These are phyloP conservation scores for Eragrostis nindensis DNA, from an alignment of 176 grass and related monocot genomes.

Conservation along the genomic window DNA sequence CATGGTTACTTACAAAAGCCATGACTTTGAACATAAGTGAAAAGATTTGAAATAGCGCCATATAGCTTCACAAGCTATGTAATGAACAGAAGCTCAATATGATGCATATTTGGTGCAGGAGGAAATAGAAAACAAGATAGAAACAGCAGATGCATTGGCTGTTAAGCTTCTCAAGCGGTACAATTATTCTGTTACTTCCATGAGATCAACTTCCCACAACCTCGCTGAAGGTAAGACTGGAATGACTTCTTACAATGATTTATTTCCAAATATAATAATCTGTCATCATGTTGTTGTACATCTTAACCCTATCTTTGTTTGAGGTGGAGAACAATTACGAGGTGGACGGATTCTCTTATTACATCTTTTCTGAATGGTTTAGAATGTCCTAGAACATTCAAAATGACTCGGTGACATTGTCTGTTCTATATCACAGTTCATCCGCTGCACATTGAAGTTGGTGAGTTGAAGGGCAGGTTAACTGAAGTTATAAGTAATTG, in stretches of 20 bases:
- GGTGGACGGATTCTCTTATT: background rate
- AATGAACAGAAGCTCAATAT: constrained; percentile 2
- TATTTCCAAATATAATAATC: background rate
- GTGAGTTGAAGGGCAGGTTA: constrained; percentile 88
- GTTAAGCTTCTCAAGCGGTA: constrained; percentile 86
- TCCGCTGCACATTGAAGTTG: constrained; percentile 86
- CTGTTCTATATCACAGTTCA: constrained; percentile 48
- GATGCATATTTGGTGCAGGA: constrained; percentile 55
- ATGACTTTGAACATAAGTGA: constrained; percentile 8
- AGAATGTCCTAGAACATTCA: background rate
- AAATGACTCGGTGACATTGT: constrained; percentile 23
- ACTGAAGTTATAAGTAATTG: constrained; percentile 92
- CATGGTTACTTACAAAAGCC: background rate
- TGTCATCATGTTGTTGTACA: background rate
- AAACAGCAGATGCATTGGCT: constrained; percentile 84
- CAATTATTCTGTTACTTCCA: constrained; percentile 75
- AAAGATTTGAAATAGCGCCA: background rate
- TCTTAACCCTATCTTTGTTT: background rate
- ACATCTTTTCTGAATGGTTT: background rate
- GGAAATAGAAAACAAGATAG: constrained; percentile 91
- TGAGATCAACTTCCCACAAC: constrained; percentile 73
- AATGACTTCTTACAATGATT: background rate
- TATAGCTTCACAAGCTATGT: background rate
- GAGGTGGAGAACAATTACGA: background rate
- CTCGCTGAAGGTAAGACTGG: constrained; percentile 65